These are phyloP conservation scores for Aspergillus sparsus DNA, from an alignment of 495 filamentous ascomycete genomes.

Conservation along the genomic window DNA sequence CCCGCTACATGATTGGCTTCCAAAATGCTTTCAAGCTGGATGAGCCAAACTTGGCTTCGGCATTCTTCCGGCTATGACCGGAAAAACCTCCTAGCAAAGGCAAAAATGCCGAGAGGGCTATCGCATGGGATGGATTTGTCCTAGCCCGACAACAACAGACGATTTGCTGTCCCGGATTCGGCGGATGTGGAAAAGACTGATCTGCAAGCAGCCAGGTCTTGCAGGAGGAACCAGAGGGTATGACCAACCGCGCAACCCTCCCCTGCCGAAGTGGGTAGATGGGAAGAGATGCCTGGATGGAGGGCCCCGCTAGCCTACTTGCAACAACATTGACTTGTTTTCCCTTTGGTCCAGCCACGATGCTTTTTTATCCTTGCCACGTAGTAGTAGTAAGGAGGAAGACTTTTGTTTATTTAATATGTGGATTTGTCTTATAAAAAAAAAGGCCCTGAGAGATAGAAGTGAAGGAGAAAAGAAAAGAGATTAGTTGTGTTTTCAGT, in stretches of 20 bases:
- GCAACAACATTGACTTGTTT: slow-evolving; percentile 5
- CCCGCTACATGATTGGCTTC: slow-evolving; percentile 22
- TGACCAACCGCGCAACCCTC: not conserved
- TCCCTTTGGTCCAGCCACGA: slow-evolving; percentile 16
- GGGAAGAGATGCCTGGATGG: slow-evolving; percentile 9
- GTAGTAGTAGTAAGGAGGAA: slow-evolving; percentile 6
- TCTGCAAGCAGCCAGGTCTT: slow-evolving; percentile 26
- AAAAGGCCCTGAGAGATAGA: no score
- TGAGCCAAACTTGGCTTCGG: slow-evolving; percentile 34
- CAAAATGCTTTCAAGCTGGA: slow-evolving; percentile 16
- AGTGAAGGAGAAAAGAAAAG: no score
- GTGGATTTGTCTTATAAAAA: no score
- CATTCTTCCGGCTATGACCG: slow-evolving; percentile 27
- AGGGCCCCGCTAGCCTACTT: slow-evolving; percentile 1
- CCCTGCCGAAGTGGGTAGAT: slow-evolving; percentile 20
- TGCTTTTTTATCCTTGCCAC: slow-evolving; percentile 18
- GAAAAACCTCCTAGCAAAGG: slow-evolving; percentile 24
- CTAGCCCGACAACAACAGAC: not conserved
- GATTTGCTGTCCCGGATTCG: slow-evolving; percentile 21
- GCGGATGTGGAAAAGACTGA: slow-evolving; percentile 21
- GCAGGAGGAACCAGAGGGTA: slow-evolving; percentile 16
- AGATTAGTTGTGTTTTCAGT: not conserved
- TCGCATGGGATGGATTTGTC: slow-evolving; percentile 2
- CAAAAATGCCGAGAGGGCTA: slow-evolving; percentile 23
- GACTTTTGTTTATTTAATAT: not conserved